Evolutionary conservation across 2,329 filamentous ascomycete genomes (phyloP).

Genomic region (Ramularia collo-cygni): DNA sequence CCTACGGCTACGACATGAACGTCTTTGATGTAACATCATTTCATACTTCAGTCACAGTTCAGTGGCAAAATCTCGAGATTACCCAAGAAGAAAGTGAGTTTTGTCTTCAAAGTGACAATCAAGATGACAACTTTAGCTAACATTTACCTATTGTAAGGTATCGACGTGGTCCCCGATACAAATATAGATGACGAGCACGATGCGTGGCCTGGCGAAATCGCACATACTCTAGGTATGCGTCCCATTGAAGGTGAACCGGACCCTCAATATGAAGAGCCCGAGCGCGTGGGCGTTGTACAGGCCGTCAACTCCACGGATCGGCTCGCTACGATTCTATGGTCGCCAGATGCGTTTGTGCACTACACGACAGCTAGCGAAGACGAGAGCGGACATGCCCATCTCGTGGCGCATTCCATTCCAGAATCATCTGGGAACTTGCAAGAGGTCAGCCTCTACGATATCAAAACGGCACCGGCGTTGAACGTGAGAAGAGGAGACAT

Average conservation of each 20-base stretch:
- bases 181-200: conserved; percentile 50
- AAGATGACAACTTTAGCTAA: too few species aligned
- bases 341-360: conserved; percentile 45
- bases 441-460: conserved; percentile 54
- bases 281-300: conserved; percentile 52
- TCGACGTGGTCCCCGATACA: conserved; percentile 43
- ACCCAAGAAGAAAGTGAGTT: conserved; percentile 43
- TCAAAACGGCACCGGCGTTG: conserved; percentile 44
- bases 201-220: conserved; percentile 51
- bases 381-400: conserved; percentile 33
- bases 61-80: conserved; percentile 53
- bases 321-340: conserved; percentile 52
- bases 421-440: conserved; percentile 29
- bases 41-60: conserved; percentile 45
- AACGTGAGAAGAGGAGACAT: conserved; percentile 47
- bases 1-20: conserved; percentile 53
- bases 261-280: conserved; percentile 28
- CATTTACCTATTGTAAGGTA: too few species aligned
- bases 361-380: conserved; percentile 47
- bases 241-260: conserved; percentile 13
- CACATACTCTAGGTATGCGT: conserved; percentile 21
- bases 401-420: conserved; percentile 15
- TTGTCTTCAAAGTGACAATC: too few species aligned
- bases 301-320: conserved; percentile 49
- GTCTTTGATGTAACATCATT: conserved; percentile 47